These are phyloP conservation scores for Lepidium didymum DNA, from an alignment of 345 rosid species.

Conservation along the genomic window DNA sequence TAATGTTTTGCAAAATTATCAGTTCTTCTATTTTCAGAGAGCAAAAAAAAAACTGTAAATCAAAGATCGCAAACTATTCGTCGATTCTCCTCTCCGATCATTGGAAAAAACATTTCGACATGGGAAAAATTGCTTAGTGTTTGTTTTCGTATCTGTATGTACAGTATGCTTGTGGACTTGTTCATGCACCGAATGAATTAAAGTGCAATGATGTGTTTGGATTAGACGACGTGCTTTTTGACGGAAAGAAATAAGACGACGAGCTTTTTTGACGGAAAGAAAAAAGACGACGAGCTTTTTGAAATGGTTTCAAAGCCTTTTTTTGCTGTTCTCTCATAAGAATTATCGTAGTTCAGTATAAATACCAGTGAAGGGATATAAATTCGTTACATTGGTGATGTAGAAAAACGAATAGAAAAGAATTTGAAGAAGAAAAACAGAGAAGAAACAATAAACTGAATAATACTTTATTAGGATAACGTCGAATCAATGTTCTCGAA, in stretches of 20 bases:
- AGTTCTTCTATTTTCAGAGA: too few species aligned
- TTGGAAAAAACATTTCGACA: neutral
- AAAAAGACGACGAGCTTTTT: conserved; percentile 15
- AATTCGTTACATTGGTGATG: too few species aligned
- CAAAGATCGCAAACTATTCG: conserved; percentile 38
- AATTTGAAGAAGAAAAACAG: too few species aligned
- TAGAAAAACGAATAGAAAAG: too few species aligned
- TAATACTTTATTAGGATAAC: too few species aligned
- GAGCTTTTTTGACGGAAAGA: too few species aligned
- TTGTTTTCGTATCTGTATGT: neutral
- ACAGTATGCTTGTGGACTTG: conserved; percentile 85
- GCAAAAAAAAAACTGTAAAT: conserved; percentile 8
- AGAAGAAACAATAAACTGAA: too few species aligned
- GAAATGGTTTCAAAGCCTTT: conserved; percentile 84
- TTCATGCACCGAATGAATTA: conserved; percentile 47
- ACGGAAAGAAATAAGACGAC: too few species aligned
- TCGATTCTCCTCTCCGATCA: conserved; percentile 5
- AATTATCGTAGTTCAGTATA: too few species aligned
- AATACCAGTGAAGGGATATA: too few species aligned
- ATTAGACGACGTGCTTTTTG: conserved; percentile 55
- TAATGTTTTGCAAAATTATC: conserved; percentile 48
- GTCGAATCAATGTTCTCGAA: too few species aligned
- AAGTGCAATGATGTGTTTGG: conserved; percentile 84
- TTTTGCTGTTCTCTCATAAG: conserved; percentile 53
- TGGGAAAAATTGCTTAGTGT: neutral